Percentiles rank a stretch among this genome's conserved stretches.
These are phyloP conservation scores for Umbelopsis isabellina DNA, from an alignment of 192 early-diverging fungal species.

Conservation along the genomic window DNA sequence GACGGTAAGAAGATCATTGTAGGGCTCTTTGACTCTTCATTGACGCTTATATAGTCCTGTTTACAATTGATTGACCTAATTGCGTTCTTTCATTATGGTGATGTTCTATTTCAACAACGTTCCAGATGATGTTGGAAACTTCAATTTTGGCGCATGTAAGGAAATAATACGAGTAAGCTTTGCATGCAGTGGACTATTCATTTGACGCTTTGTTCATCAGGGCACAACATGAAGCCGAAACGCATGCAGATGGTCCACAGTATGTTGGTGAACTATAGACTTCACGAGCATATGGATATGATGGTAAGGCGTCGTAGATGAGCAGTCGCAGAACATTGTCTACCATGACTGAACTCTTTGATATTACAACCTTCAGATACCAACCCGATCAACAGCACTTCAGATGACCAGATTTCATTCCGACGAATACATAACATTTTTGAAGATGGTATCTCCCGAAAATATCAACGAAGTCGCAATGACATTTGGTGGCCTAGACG, in stretches of 20 bases:
- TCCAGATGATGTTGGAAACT: too few species aligned
- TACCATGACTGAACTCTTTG: background rate
- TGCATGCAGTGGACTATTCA: too few species aligned
- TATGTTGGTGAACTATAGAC: conserved; percentile 88
- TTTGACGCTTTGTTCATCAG: conserved; percentile 20
- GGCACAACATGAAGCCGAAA: conserved; percentile 98
- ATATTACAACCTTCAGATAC: too few species aligned
- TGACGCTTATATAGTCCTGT: too few species aligned
- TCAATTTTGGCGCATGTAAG: too few species aligned
- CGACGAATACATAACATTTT: conserved; percentile 90
- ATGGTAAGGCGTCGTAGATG: conserved; percentile 28
- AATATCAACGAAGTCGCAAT: conserved; percentile 58
- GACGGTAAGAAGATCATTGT: too few species aligned
- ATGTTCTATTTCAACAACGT: too few species aligned
- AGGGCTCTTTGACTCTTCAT: too few species aligned
- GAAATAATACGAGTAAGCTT: too few species aligned
- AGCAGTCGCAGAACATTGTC: background rate
- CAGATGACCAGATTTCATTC: conserved; percentile 95
- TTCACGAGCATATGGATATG: conserved; percentile 91
- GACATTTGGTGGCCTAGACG: conserved; percentile 35
- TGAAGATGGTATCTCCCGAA: conserved; percentile 79
- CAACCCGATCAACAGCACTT: conserved; percentile 26
- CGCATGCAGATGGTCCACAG: conserved; percentile 93
- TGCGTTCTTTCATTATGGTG: too few species aligned
- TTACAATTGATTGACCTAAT: too few species aligned